These are phyloP conservation scores for Paulownia fortunei DNA, from an alignment of 257 asterid genomes.

Conservation along the genomic window DNA sequence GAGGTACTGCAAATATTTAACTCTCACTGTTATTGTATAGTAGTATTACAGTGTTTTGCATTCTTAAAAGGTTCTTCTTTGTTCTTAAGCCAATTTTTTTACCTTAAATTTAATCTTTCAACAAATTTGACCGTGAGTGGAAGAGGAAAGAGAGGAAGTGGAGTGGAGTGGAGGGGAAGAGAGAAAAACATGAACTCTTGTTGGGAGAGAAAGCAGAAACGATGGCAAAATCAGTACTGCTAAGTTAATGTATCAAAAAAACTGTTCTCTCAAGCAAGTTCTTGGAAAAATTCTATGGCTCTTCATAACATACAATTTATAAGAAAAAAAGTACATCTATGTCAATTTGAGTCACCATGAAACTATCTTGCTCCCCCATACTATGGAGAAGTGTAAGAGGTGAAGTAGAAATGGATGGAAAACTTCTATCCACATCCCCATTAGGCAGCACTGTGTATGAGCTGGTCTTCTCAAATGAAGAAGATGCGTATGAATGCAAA, in stretches of 20 bases:
- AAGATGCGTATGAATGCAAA: constrained; percentile 54
- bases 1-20: background rate
- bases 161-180: no score
- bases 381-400: constrained; percentile 37
- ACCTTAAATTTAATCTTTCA: no score
- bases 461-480: constrained; percentile 44
- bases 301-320: background rate
- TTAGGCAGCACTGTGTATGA: constrained; percentile 22
- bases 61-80: background rate
- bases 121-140: no score
- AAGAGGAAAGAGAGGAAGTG: background rate
- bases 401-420: constrained; percentile 41
- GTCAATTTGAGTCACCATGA: background rate
- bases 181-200: background rate
- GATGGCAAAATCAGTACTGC: no score
- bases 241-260: background rate
- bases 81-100: background rate
- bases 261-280: background rate
- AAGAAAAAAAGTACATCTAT: background rate
- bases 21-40: background rate
- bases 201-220: background rate
- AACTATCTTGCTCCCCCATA: constrained; percentile 44
- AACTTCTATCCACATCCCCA: constrained; percentile 46
- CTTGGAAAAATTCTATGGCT: background rate
- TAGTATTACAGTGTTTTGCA: background rate